phyloP scores from a whole-genome alignment of 805 yeast genomes.

The Wickerhamiella nectarea region DNA sequence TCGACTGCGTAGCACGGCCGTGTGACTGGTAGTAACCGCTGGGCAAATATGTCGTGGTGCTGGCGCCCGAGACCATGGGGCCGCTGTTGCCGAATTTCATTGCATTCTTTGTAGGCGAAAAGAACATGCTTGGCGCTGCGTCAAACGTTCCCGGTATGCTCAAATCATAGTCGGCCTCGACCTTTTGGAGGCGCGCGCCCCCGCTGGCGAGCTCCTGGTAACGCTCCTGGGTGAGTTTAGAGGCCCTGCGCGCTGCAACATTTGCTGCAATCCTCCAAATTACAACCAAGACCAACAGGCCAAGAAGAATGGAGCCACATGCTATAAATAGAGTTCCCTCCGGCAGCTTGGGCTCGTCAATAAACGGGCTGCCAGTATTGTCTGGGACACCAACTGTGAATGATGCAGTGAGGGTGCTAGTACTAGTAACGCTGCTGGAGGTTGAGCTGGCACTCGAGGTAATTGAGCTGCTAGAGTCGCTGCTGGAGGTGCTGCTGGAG shows the following conservation, averaged over 20 bases:
- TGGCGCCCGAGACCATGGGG: conserved; percentile 10
- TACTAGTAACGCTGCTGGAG: neutral
- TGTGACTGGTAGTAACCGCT: conserved; percentile 14
- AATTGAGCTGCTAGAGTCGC: neutral
- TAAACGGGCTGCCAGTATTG: conserved; percentile 47
- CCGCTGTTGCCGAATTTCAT: conserved; percentile 31
- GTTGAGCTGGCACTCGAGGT: neutral
- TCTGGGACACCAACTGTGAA: conserved; percentile 42
- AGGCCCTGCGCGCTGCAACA: conserved; percentile 34
- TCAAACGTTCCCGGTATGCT: conserved; percentile 4
- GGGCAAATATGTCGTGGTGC: conserved; percentile 15
- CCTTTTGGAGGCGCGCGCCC: conserved; percentile 11
- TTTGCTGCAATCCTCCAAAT: conserved; percentile 41
- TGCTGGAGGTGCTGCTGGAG: neutral
- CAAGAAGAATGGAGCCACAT: conserved; percentile 57
- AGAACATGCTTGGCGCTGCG: conserved; percentile 32
- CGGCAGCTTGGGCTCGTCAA: conserved; percentile 39
- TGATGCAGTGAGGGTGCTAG: conserved; percentile 1
- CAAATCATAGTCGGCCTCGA: conserved; percentile 8
- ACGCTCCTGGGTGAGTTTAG: conserved; percentile 32
- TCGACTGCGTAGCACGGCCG: neutral
- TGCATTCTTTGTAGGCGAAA: conserved; percentile 71
- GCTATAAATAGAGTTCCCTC: conserved; percentile 76
- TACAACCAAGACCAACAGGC: conserved; percentile 38
- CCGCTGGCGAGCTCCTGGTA: conserved; percentile 13